Conservation (phyloP, 805 yeast genomes). For the Isabelozyma gotoi region DNA sequence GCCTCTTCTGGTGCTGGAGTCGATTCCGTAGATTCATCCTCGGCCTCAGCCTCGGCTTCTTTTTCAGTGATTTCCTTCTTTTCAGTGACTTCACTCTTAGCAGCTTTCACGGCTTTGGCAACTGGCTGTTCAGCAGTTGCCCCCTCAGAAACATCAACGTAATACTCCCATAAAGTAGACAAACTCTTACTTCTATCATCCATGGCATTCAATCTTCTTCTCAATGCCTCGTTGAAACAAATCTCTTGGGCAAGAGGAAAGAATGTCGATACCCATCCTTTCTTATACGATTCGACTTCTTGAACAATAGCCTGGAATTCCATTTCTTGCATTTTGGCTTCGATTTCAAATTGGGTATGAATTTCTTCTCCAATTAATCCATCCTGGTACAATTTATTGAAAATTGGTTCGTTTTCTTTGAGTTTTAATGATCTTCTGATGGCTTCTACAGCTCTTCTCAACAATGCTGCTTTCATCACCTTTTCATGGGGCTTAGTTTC, state of each 20-base stretch:
- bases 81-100: constrained; percentile 3
- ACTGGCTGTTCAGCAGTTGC: not conserved
- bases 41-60: not conserved
- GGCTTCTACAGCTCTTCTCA: constrained; percentile 76
- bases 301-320: constrained; percentile 74
- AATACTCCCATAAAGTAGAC: constrained; percentile 35
- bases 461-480: constrained; percentile 61
- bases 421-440: constrained; percentile 79
- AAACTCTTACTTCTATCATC: constrained; percentile 36
- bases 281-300: constrained; percentile 72
- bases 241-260: constrained; percentile 84
- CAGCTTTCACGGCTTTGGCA: not conserved
- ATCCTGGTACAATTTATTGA: constrained; percentile 72
- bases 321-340: constrained; percentile 72
- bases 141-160: constrained; percentile 16
- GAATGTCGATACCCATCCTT: constrained; percentile 77
- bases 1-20: not conserved
- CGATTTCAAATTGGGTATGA: constrained; percentile 75
- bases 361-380: constrained; percentile 92
- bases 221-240: constrained; percentile 86
- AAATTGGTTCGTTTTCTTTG: constrained; percentile 72
- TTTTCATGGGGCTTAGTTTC: constrained; percentile 68
- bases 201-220: constrained; percentile 63
- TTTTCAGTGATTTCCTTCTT: constrained; percentile 2
- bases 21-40: not conserved